Evolutionary conservation across 352 stramenopile genomes (phyloP).

Genomic region (Globisporangium nodosum): DNA sequence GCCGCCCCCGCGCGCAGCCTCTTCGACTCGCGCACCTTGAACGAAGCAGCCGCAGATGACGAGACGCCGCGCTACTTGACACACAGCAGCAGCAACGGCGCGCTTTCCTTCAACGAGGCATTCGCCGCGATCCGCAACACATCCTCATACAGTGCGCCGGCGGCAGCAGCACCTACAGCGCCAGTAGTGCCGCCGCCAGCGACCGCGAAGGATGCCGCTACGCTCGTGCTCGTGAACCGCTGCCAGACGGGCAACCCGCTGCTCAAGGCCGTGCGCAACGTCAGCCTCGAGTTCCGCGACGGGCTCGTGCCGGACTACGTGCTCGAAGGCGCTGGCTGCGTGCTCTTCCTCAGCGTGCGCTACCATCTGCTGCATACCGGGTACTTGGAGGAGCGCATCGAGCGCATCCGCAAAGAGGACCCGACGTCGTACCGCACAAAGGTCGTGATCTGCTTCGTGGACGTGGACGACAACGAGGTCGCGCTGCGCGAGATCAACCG

Average conservation of each 20-base stretch:
- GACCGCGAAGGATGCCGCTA: slow-evolving; percentile 34
- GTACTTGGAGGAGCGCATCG: slow-evolving; percentile 91
- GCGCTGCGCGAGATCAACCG: slow-evolving; percentile 92
- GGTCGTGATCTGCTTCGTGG: slow-evolving; percentile 93
- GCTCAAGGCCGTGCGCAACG: slow-evolving; percentile 90
- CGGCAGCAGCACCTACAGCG: slow-evolving; percentile 5
- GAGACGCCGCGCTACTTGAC: slow-evolving; percentile 33
- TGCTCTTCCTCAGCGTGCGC: slow-evolving; percentile 88
- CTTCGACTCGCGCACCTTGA: slow-evolving; percentile 38
- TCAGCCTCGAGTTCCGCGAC: slow-evolving; percentile 87
- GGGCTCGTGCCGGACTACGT: slow-evolving; percentile 94
- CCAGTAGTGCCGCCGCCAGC: not conserved
- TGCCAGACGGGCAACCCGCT: slow-evolving; percentile 93
- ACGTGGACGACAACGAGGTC: slow-evolving; percentile 93
- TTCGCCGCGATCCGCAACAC: slow-evolving; percentile 58
- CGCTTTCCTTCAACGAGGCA: slow-evolving; percentile 42
- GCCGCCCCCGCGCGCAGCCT: slow-evolving; percentile 22
- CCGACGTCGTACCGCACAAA: slow-evolving; percentile 75
- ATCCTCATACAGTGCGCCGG: slow-evolving; percentile 37
- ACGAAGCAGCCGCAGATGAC: slow-evolving; percentile 6
- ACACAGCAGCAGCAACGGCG: slow-evolving; percentile 13
- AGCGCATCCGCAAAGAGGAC: slow-evolving; percentile 82
- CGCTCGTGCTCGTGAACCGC: slow-evolving; percentile 66
- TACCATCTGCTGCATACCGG: slow-evolving; percentile 86
- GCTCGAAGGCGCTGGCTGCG: slow-evolving; percentile 83